Base-by-base conservation (phyloP, 1,139 yeast genomes). In the Candida sanyaensis region DNA sequence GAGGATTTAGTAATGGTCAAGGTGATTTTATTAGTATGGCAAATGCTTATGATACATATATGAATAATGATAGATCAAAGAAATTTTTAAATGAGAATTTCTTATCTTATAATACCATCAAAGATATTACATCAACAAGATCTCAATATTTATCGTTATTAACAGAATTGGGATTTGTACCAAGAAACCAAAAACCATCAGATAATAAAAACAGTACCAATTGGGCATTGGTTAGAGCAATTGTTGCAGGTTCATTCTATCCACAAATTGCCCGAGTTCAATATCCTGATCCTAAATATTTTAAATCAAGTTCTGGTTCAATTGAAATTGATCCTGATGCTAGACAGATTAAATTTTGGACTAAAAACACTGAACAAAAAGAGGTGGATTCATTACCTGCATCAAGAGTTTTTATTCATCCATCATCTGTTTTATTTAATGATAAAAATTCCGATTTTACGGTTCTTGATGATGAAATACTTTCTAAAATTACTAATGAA, bases 281-380 rank as follows among this genome's bases (percentile, higher is more conserved):
- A 55, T 71, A 83, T 32, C 98, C 98, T 0, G 91, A 88, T 53
- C 82, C 92, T 6, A 88, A 87, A 57, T 93, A 72, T 61, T 72
- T 83, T 45, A 80, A 83, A 41, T 82, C 90, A 1, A 71, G 85
- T 31, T 78, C 84, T 2, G 99, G 99, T 31, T 79, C 97, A 0
- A 76, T 93, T 43, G 93, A 88, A 48, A 77, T 83, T 31, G 97
- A 91, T 56, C 88, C 92, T 0, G 97, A 92, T 60, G 88, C 93
- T 1, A 80, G 76, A 50, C 73, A 77, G 48, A 86, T 88, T 50
- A 86, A 84, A 60, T 83, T 83, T 51, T 92, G 90, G 88, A 75
- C 86, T 44, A 69, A 86, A 58, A 84, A 83, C 58, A 86, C 81
- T 47, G 72, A 71, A 43, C 80, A 55, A 45, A 53, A 60, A 30